phyloP scores from a whole-genome alignment of 148 eudicot genomes.

The Camellia sinensis region DNA sequence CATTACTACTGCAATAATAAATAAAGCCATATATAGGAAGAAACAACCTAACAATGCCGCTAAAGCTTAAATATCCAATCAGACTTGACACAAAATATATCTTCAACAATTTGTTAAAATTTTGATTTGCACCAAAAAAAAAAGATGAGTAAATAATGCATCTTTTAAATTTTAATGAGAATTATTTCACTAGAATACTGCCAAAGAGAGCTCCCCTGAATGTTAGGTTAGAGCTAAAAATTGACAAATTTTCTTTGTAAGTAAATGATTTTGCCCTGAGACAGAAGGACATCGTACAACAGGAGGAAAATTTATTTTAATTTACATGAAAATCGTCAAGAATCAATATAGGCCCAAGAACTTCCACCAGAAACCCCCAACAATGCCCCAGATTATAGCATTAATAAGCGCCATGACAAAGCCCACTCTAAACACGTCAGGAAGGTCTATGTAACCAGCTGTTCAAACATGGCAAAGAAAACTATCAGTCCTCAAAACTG shows the following conservation, averaged over 20 bases:
- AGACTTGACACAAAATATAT: not conserved
- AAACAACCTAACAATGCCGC: too few relatives aligned
- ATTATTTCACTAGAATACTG: not conserved
- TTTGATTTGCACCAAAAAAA: not conserved
- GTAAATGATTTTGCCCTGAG: not conserved
- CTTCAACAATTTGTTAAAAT: not conserved
- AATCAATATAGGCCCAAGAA: conserved; percentile 75
- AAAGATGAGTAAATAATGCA: not conserved
- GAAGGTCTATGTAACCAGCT: conserved; percentile 96
- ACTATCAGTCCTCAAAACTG: conserved; percentile 6
- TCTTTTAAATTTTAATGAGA: not conserved
- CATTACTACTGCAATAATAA: too few relatives aligned
- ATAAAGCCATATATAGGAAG: too few relatives aligned
- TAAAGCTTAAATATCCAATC: not conserved
- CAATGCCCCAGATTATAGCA: conserved; percentile 66
- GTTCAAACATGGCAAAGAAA: conserved; percentile 24
- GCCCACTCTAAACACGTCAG: conserved; percentile 77
- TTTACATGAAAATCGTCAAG: conserved; percentile 6
- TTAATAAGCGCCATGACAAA: conserved; percentile 67
- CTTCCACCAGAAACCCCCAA: conserved; percentile 92
- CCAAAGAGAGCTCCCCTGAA: not conserved
- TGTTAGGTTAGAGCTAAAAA: not conserved
- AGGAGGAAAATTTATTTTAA: not conserved
- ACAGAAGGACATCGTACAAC: not conserved
- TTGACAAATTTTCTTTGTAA: not conserved